A percentile compares a stretch with the other conserved stretches of the same genome.
Evolutionary conservation across 768 basidiomycete genomes (phyloP).

Genomic region (Agaricus bisporus): DNA sequence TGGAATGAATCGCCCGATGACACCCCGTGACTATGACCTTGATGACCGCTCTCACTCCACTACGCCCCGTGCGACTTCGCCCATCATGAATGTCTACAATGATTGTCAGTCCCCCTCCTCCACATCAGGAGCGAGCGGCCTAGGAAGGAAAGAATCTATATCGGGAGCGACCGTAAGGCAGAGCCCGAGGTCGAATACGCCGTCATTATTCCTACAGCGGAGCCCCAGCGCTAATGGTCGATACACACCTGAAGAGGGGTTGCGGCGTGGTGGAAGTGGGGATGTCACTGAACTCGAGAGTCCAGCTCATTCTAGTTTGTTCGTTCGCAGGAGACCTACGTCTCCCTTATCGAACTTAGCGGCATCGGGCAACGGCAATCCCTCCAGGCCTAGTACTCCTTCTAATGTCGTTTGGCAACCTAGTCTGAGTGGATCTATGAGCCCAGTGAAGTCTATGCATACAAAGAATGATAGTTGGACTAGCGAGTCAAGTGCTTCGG

Average conservation of each 20-base stretch:
- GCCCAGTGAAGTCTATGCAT: constrained; percentile 27
- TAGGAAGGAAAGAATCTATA: constrained; percentile 50
- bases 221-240: constrained; percentile 49
- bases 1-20: constrained; percentile 89
- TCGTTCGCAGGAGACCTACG: constrained; percentile 57
- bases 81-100: constrained; percentile 31
- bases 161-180: constrained; percentile 39
- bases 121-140: constrained; percentile 28
- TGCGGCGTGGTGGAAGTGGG: constrained; percentile 21
- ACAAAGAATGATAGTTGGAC: constrained; percentile 57
- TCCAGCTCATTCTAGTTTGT: constrained; percentile 44
- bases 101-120: constrained; percentile 15
- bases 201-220: constrained; percentile 54
- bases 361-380: constrained; percentile 14
- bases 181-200: constrained; percentile 41
- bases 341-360: constrained; percentile 53
- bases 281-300: constrained; percentile 39
- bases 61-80: constrained; percentile 76
- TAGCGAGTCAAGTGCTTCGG: constrained; percentile 24
- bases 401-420: constrained; percentile 72
- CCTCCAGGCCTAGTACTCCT: constrained; percentile 58
- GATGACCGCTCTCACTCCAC: constrained; percentile 67
- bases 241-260: constrained; percentile 51
- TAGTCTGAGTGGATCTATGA: constrained; percentile 17
- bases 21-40: constrained; percentile 70